Conservation (phyloP, 352 stramenopile species). For the Aphanomyces euteiches region DNA sequence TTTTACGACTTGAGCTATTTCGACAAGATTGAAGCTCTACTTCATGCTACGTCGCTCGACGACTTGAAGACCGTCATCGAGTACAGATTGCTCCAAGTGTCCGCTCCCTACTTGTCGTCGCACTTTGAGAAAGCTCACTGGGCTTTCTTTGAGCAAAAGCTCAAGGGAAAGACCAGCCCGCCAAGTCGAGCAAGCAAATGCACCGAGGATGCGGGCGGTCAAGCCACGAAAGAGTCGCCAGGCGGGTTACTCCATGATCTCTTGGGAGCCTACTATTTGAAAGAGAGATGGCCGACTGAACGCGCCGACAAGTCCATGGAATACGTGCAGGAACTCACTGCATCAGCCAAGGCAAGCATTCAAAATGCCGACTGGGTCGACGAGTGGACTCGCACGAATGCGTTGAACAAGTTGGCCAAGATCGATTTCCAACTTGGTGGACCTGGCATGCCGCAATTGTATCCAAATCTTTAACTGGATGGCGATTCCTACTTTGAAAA, state of each 20-base stretch:
- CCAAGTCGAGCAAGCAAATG: constrained; percentile 45
- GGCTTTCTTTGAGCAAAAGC: constrained; percentile 45
- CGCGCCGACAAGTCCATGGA: not conserved
- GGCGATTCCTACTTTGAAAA: constrained; percentile 54
- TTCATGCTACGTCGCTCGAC: constrained; percentile 36
- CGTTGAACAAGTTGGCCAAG: constrained; percentile 27
- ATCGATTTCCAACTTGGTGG: constrained; percentile 75
- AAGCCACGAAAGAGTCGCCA: too few species aligned
- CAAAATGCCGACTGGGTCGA: constrained; percentile 17
- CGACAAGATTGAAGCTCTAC: constrained; percentile 37
- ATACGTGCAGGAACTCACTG: not conserved
- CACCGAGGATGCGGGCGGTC: constrained; percentile 67
- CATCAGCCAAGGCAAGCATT: constrained; percentile 5
- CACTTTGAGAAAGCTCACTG: constrained; percentile 13
- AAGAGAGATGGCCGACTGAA: constrained; percentile 54
- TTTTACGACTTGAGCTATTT: constrained; percentile 60
- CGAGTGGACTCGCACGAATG: constrained; percentile 19
- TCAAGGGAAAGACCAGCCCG: constrained; percentile 38
- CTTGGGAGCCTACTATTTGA: constrained; percentile 85
- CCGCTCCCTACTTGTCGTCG: not conserved
- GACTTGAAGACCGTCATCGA: constrained; percentile 53
- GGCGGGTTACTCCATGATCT: constrained; percentile 85
- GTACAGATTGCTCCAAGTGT: constrained; percentile 52
- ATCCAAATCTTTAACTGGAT: constrained; percentile 50
- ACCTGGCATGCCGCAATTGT: constrained; percentile 37